These are phyloP conservation scores for Monilinia laxa DNA, from an alignment of 2,329 filamentous ascomycete genomes.

Conservation along the genomic window DNA sequence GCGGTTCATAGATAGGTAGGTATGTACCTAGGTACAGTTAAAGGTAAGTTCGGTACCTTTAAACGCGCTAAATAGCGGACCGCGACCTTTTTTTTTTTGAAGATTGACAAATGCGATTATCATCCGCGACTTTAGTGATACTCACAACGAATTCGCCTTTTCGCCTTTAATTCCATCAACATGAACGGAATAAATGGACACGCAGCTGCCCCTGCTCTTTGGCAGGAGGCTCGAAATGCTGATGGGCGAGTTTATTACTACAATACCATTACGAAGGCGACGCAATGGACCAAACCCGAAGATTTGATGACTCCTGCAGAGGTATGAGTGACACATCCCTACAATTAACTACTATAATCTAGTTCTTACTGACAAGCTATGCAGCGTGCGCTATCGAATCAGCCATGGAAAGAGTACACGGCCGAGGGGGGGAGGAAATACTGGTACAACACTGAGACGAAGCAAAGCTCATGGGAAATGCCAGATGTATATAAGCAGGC, in stretches of 20 bases:
- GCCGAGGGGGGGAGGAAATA: conserved; percentile 86
- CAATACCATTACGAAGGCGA: conserved; percentile 80
- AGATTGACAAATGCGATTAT: conserved; percentile 21
- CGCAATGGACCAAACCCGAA: conserved; percentile 91
- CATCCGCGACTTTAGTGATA: background rate
- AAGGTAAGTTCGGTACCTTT: background rate
- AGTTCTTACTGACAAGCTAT: conserved; percentile 24
- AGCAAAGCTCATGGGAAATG: conserved; percentile 93
- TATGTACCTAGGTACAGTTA: background rate
- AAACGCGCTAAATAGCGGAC: conserved; percentile 22
- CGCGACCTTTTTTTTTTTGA: conserved; percentile 19
- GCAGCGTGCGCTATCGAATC: conserved; percentile 74
- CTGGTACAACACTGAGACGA: conserved; percentile 91
- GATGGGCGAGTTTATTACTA: conserved; percentile 91
- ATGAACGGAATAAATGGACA: conserved; percentile 40
- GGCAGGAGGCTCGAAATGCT: conserved; percentile 78
- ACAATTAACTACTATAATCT: conserved; percentile 28
- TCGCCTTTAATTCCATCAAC: conserved; percentile 5
- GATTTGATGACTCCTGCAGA: conserved; percentile 83
- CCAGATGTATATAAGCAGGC: conserved; percentile 78
- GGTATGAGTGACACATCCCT: conserved; percentile 50
- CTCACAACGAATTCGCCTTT: conserved; percentile 18
- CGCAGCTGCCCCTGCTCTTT: conserved; percentile 51
- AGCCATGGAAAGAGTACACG: conserved; percentile 92
- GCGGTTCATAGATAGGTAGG: background rate